Evolutionary conservation across 208 protist genomes (phyloP).

Genomic region (Leishmania martiniquensis): DNA sequence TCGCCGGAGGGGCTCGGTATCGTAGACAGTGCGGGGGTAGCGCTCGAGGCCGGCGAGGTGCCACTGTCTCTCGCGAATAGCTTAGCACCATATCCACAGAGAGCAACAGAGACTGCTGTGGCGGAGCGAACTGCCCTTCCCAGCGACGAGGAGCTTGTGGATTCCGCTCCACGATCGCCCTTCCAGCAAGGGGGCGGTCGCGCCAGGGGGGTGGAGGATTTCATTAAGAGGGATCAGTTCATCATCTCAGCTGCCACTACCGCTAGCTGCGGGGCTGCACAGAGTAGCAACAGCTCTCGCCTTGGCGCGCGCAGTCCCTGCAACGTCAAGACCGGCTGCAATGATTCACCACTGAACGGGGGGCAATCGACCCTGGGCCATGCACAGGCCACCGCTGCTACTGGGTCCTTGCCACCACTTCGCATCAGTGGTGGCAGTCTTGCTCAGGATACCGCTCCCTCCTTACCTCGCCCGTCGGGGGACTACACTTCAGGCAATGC

Average conservation of each 20-base stretch:
- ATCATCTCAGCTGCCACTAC: background rate
- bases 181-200: background rate
- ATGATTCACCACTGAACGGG: constrained; percentile 7
- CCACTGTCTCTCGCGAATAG: constrained; percentile 13
- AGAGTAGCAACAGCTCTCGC: background rate
- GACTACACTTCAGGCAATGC: background rate
- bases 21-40: background rate
- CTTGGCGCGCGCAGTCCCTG: background rate
- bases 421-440: constrained; percentile 9
- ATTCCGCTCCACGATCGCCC: constrained; percentile 20
- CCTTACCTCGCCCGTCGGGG: background rate
- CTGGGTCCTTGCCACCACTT: constrained; percentile 9
- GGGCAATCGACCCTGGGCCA: background rate
- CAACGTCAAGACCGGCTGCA: background rate
- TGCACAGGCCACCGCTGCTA: background rate
- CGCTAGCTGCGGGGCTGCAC: background rate
- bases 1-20: background rate
- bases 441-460: constrained; percentile 4
- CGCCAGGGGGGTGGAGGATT: background rate
- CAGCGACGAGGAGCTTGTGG: constrained; percentile 14
- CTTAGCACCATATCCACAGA: constrained; percentile 1
- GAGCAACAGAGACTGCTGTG: background rate
- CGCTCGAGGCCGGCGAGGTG: background rate
- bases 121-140: background rate
- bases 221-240: background rate